Conservation (phyloP, 495 filamentous ascomycete species). For the Aspergillus mulundensis region DNA sequence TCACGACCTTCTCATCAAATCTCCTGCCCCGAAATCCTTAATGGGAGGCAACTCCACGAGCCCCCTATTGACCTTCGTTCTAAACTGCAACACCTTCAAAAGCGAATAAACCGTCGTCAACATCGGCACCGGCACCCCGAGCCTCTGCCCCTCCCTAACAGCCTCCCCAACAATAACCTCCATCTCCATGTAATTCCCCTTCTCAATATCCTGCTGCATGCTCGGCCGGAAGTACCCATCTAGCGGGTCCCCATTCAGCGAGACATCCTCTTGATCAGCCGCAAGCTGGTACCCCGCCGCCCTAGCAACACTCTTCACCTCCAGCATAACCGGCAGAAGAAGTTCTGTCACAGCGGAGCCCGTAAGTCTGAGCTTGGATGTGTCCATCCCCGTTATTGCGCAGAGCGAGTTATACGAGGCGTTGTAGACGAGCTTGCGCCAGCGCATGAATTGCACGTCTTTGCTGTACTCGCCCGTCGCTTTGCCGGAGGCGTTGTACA, state of each 20-base stretch:
- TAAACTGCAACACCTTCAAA: neutral
- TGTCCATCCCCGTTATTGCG: constrained; percentile 46
- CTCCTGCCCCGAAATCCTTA: neutral
- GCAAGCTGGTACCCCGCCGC: neutral
- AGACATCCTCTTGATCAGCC: neutral
- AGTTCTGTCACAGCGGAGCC: neutral
- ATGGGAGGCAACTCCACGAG: neutral
- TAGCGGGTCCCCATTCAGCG: neutral
- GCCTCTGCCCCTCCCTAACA: neutral
- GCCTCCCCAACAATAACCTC: neutral
- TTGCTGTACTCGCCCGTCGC: constrained; percentile 21
- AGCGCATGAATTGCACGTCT: constrained; percentile 38
- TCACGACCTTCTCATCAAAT: neutral
- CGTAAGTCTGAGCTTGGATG: neutral
- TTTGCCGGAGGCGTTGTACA: constrained; percentile 34
- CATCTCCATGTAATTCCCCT: neutral
- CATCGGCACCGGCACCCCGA: neutral
- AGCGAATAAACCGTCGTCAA: neutral
- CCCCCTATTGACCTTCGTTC: neutral
- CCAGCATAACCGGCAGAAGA: neutral
- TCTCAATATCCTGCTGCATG: neutral
- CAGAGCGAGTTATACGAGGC: constrained; percentile 43
- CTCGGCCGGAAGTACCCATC: neutral
- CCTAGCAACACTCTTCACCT: neutral
- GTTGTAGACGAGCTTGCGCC: constrained; percentile 51